These are phyloP conservation scores for Lavandula angustifolia DNA, from an alignment of 257 asterid genomes.

Conservation along the genomic window DNA sequence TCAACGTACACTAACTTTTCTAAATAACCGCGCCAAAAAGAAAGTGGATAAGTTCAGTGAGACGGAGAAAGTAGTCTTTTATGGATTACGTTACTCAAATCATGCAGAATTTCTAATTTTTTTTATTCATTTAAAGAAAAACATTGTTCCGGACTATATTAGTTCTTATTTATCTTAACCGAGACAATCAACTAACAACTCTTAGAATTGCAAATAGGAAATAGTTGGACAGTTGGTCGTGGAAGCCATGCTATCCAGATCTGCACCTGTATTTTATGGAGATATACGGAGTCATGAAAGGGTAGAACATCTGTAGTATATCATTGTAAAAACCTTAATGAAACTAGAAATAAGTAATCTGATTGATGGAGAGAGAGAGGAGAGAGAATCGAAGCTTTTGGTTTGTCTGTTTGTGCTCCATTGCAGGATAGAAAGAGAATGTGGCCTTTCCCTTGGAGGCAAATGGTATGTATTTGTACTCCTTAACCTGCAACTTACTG, in stretches of 20 bases:
- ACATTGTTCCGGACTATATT: constrained; percentile 15
- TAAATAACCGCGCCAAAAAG: no score
- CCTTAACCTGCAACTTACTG: constrained; percentile 49
- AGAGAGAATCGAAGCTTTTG: constrained; percentile 56
- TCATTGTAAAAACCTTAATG: background rate
- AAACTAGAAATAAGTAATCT: constrained; percentile 17
- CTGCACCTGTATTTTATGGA: constrained; percentile 86
- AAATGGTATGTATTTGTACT: constrained; percentile 61
- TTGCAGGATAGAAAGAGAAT: constrained; percentile 43
- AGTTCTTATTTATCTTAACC: constrained; percentile 5
- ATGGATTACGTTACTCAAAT: no score
- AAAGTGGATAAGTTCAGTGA: no score
- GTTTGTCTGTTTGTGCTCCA: constrained; percentile 58
- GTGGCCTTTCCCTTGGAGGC: constrained; percentile 44
- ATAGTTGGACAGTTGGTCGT: constrained; percentile 59
- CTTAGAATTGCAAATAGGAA: constrained; percentile 49
- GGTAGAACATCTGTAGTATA: constrained; percentile 45
- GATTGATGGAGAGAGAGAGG: constrained; percentile 11
- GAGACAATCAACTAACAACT: constrained; percentile 21
- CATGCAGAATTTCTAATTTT: no score
- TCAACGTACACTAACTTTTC: no score
- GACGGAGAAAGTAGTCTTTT: no score
- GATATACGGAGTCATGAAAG: constrained; percentile 95
- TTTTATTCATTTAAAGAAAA: no score
- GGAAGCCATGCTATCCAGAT: constrained; percentile 87